These are phyloP conservation scores for Parmelia sp. DNA, from an alignment of 495 filamentous ascomycete species.

Conservation along the genomic window DNA sequence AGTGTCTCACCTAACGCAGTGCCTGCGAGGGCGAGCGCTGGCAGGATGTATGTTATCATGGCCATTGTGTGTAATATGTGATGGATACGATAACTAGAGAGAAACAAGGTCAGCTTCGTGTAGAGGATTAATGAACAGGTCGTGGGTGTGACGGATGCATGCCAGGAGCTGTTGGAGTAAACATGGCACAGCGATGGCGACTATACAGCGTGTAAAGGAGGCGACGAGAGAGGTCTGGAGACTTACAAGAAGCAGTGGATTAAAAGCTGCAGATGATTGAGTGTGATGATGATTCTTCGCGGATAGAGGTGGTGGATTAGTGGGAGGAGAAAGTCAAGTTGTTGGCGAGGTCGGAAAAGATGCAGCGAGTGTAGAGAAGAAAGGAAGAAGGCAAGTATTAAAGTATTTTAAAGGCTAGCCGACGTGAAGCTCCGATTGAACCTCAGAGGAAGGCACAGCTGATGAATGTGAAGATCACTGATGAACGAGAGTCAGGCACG, in stretches of 20 bases:
- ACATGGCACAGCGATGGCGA: background rate
- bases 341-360: conserved; percentile 18
- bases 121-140: background rate
- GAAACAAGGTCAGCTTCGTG: conserved; percentile 9
- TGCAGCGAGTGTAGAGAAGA: conserved; percentile 34
- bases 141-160: conserved; percentile 6
- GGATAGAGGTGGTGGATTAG: conserved; percentile 26
- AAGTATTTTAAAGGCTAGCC: conserved; percentile 12
- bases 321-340: conserved; percentile 35
- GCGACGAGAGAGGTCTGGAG: background rate
- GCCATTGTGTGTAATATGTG: conserved; percentile 57
- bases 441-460: conserved; percentile 22
- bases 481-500: conserved; percentile 25
- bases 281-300: conserved; percentile 19
- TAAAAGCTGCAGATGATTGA: conserved; percentile 23
- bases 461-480: conserved; percentile 17
- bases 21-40: conserved; percentile 62
- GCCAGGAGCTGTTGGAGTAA: conserved; percentile 20
- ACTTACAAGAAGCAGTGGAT: conserved; percentile 20
- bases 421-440: conserved; percentile 14
- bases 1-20: conserved; percentile 57
- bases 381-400: conserved; percentile 27
- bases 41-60: conserved; percentile 65
- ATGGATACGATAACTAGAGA: conserved; percentile 25
- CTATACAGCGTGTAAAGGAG: background rate